Base-by-base conservation (phyloP, 345 rosid genomes). In the Arabis alpina region DNA sequence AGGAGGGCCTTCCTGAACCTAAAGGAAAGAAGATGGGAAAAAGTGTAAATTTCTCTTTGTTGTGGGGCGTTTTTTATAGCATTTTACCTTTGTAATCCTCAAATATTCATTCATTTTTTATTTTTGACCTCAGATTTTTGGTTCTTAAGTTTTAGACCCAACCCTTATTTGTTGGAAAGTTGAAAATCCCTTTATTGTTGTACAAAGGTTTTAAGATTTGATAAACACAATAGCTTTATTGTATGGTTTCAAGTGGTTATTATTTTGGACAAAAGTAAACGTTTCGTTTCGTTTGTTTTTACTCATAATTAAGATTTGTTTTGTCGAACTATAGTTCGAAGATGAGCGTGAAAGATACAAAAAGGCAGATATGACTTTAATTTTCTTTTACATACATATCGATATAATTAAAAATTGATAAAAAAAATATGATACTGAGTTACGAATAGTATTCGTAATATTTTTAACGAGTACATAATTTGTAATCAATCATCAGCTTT, bases 51-150 rank as follows among this genome's bases (percentile, higher is more conserved):
- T 68, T 24, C 10, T 75, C 34, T 66, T 68, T 68, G 70, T 68
- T 68, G 19, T 67, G 69, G 70, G 58, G 53, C 37, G 54, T 42
- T 61, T 67, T 56, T 55, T 66, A 25, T 6, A 63, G 40, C 32
- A 63, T 53, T 14, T 4, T 36, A 10, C 41, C 7, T 27, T 4
- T 57, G 53, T 51, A 73, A 14, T 60, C 44, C 27, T 66, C 54
- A 50, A 58, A 54, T 60, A 53, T 68, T 75, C 79, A 39, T 75
- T 75, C 70, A 61, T 75, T 75, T 61, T 61, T 75, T 75, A 61
- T 54, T 75, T 68, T 75, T 61, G 45, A 54, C 74, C 79, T 61
- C 57, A 44, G 50, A 42, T 64, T 63, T 61, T 52, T 54, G 8
- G 27, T 49, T 51, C 47, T n/a, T 24, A 48, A 53, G 39, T 16